Evolutionary conservation across 257 asterid species (phyloP), one percentile per base, ranked within the genome.

Genomic region (Cruciata laevipes): DNA sequence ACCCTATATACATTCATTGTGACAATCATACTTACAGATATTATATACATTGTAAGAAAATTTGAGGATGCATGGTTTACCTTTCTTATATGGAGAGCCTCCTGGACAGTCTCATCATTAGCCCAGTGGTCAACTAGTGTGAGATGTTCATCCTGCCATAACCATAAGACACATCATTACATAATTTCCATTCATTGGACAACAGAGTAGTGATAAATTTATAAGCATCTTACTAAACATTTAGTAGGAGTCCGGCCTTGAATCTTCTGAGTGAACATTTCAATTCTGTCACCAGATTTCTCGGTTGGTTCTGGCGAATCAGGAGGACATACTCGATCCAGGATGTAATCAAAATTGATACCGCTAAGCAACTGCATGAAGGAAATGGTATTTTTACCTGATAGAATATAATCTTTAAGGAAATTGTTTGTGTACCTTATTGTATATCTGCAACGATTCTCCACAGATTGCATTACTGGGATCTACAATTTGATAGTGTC

Each of bases 71-170:
- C n/a, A n/a, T n/a, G n/a, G n/a, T 11, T 40, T 75, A 81, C 85
- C 81, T 81, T 53, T 12, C 81, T 61, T 42, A 78, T 62, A 75
- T 75, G 81, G 33, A 81, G 83, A 32, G 85, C 81, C 33, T 73
- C 71, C 69, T 24, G 79, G 31, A 78, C 79, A 64, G 24, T 32
- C 49, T 75, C 56, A 23, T 81, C 74, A 24, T 78, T 78, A 4
- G 71, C 69, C 83, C 85, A 81, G 52, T 71, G 52, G 27, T 71
- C 53, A 38, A 57, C 64, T 5, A 74, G 79, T 40, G 30, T 23
- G 23, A 25, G 35, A 47, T 9, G 77, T 9, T 40, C 75, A 8
- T 78, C 75, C 23, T 14, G 49, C 82, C 74, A 49, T 14, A 37
- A 47, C 11, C 13, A 33, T 4, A 37, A 60, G 2, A 38, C 69